Conservation (phyloP, 257 asterid species). For the Jacaranda copaia region DNA sequence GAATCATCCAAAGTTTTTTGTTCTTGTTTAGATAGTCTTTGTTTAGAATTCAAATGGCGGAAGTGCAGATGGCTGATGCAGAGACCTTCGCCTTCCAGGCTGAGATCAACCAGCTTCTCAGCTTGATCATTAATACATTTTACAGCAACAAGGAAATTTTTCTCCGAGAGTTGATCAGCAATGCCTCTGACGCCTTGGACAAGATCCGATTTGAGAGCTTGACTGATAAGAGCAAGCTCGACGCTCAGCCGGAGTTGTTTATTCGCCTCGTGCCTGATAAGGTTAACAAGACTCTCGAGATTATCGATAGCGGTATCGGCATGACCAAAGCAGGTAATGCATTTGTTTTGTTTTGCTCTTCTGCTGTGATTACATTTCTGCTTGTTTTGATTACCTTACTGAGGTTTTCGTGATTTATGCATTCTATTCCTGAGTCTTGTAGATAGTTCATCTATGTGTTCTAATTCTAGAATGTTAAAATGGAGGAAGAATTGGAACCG, state of each 20-base stretch:
- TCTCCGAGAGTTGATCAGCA: no score
- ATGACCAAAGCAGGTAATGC: constrained; percentile 87
- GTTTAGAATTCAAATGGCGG: constrained; percentile 27
- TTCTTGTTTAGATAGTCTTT: neutral
- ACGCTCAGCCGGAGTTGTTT: constrained; percentile 81
- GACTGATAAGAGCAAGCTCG: constrained; percentile 68
- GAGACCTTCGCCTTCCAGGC: constrained; percentile 79
- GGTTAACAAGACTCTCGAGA: constrained; percentile 72
- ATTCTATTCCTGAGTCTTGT: no score
- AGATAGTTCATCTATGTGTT: no score
- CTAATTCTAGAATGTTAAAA: no score
- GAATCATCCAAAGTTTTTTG: neutral
- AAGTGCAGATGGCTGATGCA: constrained; percentile 62
- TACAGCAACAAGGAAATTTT: no score
- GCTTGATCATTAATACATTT: no score
- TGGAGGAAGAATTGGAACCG: no score
- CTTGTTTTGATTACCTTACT: neutral
- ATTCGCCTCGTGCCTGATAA: constrained; percentile 78
- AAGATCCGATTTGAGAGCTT: no score
- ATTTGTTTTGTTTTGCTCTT: neutral
- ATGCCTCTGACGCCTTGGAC: no score
- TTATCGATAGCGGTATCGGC: constrained; percentile 82
- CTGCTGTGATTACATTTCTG: neutral
- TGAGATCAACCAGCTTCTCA: no score
- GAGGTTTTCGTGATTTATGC: neutral